Percentiles rank a stretch among this genome's conserved stretches.
Conservation (phyloP, 768 basidiomycete species). For the Psilocybe cubensis region DNA sequence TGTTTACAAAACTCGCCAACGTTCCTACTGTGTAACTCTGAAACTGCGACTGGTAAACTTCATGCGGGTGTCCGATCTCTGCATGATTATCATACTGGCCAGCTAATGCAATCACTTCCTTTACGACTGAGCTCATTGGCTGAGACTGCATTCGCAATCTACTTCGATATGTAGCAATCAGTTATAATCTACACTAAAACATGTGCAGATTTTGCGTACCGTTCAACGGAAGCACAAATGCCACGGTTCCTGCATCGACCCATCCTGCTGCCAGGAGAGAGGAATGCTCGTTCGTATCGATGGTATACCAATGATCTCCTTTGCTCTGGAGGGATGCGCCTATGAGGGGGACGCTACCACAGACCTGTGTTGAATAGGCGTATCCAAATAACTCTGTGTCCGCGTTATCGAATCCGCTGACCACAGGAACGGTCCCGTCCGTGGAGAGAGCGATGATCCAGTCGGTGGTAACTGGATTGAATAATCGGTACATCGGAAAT, state of each 20-base stretch:
- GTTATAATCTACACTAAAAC: no score
- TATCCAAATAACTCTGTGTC: not conserved
- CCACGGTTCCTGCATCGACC: slow-evolving; percentile 4
- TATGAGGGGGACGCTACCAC: slow-evolving; percentile 12
- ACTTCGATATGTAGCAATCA: no score
- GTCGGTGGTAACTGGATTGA: slow-evolving; percentile 1
- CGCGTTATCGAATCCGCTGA: not conserved
- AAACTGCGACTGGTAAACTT: no score
- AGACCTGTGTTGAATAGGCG: slow-evolving; percentile 9
- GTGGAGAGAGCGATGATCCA: not conserved
- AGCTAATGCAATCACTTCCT: no score
- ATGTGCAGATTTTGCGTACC: no score
- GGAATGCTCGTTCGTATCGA: not conserved
- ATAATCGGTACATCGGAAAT: slow-evolving; percentile 5
- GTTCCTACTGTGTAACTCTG: no score
- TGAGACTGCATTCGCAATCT: no score
- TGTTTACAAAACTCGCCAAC: no score
- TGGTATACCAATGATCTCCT: slow-evolving; percentile 15
- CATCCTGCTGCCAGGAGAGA: not conserved
- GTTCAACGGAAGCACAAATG: slow-evolving; percentile 7
- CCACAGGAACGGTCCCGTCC: not conserved
- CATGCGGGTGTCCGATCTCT: no score
- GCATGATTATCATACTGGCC: no score
- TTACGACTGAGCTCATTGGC: no score
- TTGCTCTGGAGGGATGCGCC: not conserved